These are phyloP conservation scores for Penicillium pulvis DNA, from an alignment of 495 filamentous ascomycete genomes.

Conservation along the genomic window DNA sequence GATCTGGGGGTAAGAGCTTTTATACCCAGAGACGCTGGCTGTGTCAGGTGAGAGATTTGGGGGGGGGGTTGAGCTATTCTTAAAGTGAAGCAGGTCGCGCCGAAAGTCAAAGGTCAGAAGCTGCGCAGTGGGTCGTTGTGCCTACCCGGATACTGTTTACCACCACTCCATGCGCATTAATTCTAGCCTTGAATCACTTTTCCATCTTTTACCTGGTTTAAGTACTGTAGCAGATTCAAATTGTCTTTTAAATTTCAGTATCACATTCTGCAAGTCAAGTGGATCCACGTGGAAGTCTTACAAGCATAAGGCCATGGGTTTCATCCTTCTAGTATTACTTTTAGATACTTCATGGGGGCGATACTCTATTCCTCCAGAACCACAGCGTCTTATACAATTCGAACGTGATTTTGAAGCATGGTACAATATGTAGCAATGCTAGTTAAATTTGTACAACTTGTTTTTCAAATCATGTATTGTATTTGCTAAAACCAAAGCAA, in stretches of 20 bases:
- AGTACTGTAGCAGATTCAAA: too few relatives aligned
- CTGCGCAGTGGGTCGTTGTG: conserved; percentile 18
- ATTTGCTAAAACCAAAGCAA: conserved; percentile 5
- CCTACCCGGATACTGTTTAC: conserved; percentile 14
- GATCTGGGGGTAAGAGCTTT: background rate
- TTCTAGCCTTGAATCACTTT: background rate
- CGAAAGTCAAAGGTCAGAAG: conserved; percentile 16
- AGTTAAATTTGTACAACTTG: too few relatives aligned
- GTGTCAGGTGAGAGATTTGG: conserved; percentile 18
- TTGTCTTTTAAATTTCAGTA: too few relatives aligned
- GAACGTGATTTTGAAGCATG: too few relatives aligned
- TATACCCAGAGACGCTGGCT: conserved; percentile 16
- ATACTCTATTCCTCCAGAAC: background rate
- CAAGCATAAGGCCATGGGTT: background rate
- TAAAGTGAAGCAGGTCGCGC: conserved; percentile 13
- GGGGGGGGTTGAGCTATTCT: conserved; percentile 11
- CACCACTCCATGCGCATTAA: background rate
- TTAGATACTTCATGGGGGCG: background rate
- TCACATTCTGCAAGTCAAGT: background rate
- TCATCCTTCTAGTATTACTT: background rate
- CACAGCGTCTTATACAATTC: too few relatives aligned
- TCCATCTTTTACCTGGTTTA: too few relatives aligned
- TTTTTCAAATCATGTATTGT: background rate
- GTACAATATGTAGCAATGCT: too few relatives aligned
- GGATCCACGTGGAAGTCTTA: background rate